Base-by-base conservation (phyloP, 805 yeast genomes). In the Yarrowia osloensis region DNA sequence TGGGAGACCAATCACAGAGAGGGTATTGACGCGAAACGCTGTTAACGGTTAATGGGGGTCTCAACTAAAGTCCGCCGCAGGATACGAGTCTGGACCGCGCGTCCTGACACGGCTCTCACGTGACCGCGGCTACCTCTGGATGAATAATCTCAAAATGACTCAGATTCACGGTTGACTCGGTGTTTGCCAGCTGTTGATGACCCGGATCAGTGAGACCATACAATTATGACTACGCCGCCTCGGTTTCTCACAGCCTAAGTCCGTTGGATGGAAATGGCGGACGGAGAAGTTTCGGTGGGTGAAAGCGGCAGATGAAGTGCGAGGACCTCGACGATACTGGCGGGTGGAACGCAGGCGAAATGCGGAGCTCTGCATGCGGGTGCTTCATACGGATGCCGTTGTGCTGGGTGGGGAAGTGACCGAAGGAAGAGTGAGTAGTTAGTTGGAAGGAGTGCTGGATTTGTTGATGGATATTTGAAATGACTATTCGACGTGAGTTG, bases 51-150 rank as follows among this genome's bases (percentile, higher is more conserved):
- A 3, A 4, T 12, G 7, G 21, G 54, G 19, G 29, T 9, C 17
- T 46, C 52, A 26, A 24, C 8, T 19, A 19, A 49, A 29, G 24
- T 49, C 52, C 55, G 55, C 37, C 55, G 55, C 39, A 49, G 19
- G 22, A 6, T 2, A 35, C 19, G 22, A 13, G 33, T 15, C 33
- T 15, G n/a, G 50, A 26, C 28, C 49, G 5, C 7, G 46, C 19
- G 15, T 7, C 5, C 19, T 50, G 57, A 33, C 40, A 50, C 57
- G 57, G 57, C 57, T 15, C 57, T 50, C 57, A 33, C 57, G 57
- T 50, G 57, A 50, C 57, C 39, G 8, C 8, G 19, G 7, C 13
- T 15, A 4, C 15, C 21, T 26, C 3, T 24, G 3, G 50, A 46
- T 47, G 21, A 47, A n/a, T 47, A 17, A 47, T 47, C 50, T 5